Evolutionary conservation across 2,329 filamentous ascomycete genomes (phyloP), one percentile per base, ranked within the genome.

Genomic region (Pseudogymnoascus pannorum): DNA sequence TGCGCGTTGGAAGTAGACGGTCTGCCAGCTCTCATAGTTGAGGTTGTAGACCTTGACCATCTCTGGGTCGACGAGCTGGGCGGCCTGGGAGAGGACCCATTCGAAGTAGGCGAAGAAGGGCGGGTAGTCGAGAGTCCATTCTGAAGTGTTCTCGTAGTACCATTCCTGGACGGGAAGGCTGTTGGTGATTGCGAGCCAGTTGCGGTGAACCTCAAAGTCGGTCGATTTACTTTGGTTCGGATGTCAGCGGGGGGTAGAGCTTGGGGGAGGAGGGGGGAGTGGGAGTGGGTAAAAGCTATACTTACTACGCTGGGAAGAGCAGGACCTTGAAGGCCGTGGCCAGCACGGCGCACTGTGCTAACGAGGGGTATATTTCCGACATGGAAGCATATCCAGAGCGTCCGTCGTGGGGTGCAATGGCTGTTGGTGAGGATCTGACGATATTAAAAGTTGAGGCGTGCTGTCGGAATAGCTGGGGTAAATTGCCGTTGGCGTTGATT

Each of bases 101-200:
- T 99, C 94, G 76, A 97, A 97, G 73, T 89, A 92, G 68, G 94
- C 94, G 72, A 99, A 99, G 77, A 97, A 97, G 6, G 94, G 94
- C 31, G 94, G 94, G 73, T 99, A 99, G 77, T 99, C 94, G 71
- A 99, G 87, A 0, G 94, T 99, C 94, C 94, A 99, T 91, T 97
- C 91, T 63, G 94, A 99, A 1, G 92, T 96, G 77, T 92, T 88
- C 80, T 99, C 94, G 72, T 88, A 92, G 76, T 99, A 99, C 94
- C 94, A 99, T 68, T 95, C 81, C 74, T 89, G 86, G 58, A 92
- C 76, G 2, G 93, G 90, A 18, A 97, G 81, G 64, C 89, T 96
- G 76, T 96, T 82, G 4, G 94, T 97, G 68, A 97, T 91, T 65
- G 94, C 94, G 40, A 99, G 86, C 94, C 94, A 99, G 79, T 99